Conservation (phyloP, 1,284 basidiomycete species). For the Stygiomarasmius scandens region DNA sequence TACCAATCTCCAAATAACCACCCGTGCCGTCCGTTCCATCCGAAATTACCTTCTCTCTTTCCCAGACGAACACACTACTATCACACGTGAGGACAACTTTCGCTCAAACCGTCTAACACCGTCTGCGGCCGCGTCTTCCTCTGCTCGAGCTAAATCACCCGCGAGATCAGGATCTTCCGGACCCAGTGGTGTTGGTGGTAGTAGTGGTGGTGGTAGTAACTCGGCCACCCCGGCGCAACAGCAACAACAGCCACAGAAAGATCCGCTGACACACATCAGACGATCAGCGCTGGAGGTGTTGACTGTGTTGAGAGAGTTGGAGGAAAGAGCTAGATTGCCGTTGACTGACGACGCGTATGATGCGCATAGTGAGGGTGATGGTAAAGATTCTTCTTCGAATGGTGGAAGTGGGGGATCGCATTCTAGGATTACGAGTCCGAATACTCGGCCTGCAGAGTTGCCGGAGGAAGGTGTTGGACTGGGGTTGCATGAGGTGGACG, state of each 20-base stretch:
- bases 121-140: slow-evolving; percentile 1
- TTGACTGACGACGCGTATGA: slow-evolving; percentile 77
- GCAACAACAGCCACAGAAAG: slow-evolving; percentile 32
- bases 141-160: slow-evolving; percentile 12
- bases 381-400: slow-evolving; percentile 14
- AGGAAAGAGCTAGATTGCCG: slow-evolving; percentile 66
- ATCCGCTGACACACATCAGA: slow-evolving; percentile 70
- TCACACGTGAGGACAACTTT: slow-evolving; percentile 51
- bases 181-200: slow-evolving; percentile 7
- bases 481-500: slow-evolving; percentile 40
- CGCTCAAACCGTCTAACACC: slow-evolving; percentile 13
- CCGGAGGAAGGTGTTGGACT: slow-evolving; percentile 35
- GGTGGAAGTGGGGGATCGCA: slow-evolving; percentile 32
- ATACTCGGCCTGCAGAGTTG: slow-evolving; percentile 39
- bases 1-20: slow-evolving; percentile 70
- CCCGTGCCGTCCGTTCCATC: slow-evolving; percentile 74
- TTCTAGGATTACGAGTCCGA: slow-evolving; percentile 51
- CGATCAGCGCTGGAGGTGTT: slow-evolving; percentile 78
- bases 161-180: slow-evolving; percentile 32
- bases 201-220: neutral
- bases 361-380: slow-evolving; percentile 66
- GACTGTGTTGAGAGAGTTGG: slow-evolving; percentile 67
- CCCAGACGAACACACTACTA: slow-evolving; percentile 65
- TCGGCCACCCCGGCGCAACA: slow-evolving; percentile 15
- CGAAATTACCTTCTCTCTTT: slow-evolving; percentile 80